Conservation (phyloP, 768 basidiomycete genomes). For the Suillus hirtellus region DNA sequence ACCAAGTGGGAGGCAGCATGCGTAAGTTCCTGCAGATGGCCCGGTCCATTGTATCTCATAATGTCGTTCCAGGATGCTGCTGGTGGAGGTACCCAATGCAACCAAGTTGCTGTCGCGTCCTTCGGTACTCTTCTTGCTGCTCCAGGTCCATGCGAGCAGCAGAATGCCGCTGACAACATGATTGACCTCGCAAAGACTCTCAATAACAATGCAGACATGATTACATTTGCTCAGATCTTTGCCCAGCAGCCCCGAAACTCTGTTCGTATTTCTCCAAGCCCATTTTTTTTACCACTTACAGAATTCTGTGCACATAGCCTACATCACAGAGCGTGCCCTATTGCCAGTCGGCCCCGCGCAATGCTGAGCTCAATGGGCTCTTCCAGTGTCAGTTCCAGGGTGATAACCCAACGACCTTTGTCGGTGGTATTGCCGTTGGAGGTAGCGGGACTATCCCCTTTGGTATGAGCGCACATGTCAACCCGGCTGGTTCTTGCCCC, state of each 20-base stretch:
- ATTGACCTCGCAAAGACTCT: slow-evolving; percentile 47
- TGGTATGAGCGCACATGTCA: slow-evolving; percentile 39
- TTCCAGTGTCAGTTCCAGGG: slow-evolving; percentile 62
- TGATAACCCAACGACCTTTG: slow-evolving; percentile 44
- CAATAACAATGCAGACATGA: slow-evolving; percentile 47
- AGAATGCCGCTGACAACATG: slow-evolving; percentile 55
- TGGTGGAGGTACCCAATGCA: slow-evolving; percentile 58
- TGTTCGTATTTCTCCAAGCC: slow-evolving; percentile 30
- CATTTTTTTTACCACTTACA: neutral
- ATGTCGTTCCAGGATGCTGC: slow-evolving; percentile 43
- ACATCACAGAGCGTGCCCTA: slow-evolving; percentile 46
- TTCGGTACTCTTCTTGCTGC: slow-evolving; percentile 62
- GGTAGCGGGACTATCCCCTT: slow-evolving; percentile 54
- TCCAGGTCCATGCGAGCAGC: slow-evolving; percentile 54
- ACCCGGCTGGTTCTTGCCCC: slow-evolving; percentile 51
- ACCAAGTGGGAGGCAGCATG: slow-evolving; percentile 49
- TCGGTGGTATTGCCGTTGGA: slow-evolving; percentile 44
- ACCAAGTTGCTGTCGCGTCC: slow-evolving; percentile 53
- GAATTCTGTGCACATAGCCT: slow-evolving; percentile 33
- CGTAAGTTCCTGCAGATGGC: slow-evolving; percentile 32
- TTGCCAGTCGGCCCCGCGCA: slow-evolving; percentile 54
- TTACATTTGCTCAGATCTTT: slow-evolving; percentile 52
- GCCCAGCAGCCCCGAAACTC: slow-evolving; percentile 59
- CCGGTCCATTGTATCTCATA: neutral
- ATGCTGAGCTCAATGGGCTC: slow-evolving; percentile 52